A percentile compares a stretch with the other conserved stretches of the same genome.
Evolutionary conservation across 2,329 filamentous ascomycete genomes (phyloP).

Genomic region (Cordyceps tenuipes): DNA sequence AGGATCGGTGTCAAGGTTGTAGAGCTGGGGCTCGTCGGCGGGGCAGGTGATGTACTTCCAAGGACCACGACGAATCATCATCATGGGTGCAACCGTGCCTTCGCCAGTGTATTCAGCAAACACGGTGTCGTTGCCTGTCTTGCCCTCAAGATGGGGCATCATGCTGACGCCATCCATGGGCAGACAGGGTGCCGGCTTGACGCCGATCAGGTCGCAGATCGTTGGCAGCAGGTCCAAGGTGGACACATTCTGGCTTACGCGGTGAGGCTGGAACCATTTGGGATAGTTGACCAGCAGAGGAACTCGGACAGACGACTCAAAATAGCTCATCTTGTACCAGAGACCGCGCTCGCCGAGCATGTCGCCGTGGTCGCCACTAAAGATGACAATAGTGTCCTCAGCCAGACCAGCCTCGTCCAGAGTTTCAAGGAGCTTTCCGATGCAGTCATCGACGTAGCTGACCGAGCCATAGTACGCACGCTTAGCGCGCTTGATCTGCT

Average conservation of each 20-base stretch:
- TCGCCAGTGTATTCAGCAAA: conserved; percentile 93
- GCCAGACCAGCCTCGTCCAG: conserved; percentile 72
- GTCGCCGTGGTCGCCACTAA: conserved; percentile 89
- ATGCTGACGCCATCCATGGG: conserved; percentile 81
- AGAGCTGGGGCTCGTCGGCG: conserved; percentile 76
- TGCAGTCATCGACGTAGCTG: conserved; percentile 88
- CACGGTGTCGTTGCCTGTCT: conserved; percentile 71
- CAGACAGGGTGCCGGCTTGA: conserved; percentile 58
- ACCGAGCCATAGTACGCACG: conserved; percentile 89
- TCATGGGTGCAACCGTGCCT: conserved; percentile 77
- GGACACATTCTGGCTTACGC: conserved; percentile 75
- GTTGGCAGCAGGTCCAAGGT: conserved; percentile 88
- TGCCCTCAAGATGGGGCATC: conserved; percentile 62
- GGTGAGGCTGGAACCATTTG: conserved; percentile 63
- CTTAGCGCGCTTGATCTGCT: conserved; percentile 77
- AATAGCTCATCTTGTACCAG: conserved; percentile 99
- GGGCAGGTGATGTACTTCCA: conserved; percentile 92
- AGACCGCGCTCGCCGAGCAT: conserved; percentile 89
- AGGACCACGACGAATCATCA: conserved; percentile 84
- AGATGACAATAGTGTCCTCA: conserved; percentile 83
- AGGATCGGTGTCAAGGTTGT: conserved; percentile 68
- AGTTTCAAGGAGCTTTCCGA: conserved; percentile 71
- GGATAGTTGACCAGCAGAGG: conserved; percentile 81
- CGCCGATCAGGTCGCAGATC: conserved; percentile 72
- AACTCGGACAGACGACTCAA: conserved; percentile 82